phyloP scores from a whole-genome alignment of 2,329 filamentous ascomycete genomes.

The Exophiala lecanii-corni region DNA sequence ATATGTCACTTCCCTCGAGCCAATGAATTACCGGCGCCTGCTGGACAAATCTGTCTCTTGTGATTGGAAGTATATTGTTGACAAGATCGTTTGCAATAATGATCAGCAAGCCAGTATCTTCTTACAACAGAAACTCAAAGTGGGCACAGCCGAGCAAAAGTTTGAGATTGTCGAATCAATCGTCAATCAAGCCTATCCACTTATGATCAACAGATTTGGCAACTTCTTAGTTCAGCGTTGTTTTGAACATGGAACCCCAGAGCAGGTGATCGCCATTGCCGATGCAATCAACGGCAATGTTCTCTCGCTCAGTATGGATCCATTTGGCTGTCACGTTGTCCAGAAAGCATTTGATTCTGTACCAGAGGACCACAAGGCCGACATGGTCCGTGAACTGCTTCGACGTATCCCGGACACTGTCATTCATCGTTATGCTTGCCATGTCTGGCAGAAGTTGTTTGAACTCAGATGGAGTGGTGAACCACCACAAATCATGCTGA shows the following conservation, averaged over 20 bases:
- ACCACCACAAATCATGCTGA: conserved; percentile 96
- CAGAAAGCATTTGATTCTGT: conserved; percentile 99
- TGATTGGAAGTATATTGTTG: conserved; percentile 99
- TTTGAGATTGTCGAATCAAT: conserved; percentile 96
- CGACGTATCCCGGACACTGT: conserved; percentile 95
- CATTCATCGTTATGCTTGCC: conserved; percentile 96
- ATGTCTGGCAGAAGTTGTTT: conserved; percentile 99
- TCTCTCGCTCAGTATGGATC: conserved; percentile 92
- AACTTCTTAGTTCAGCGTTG: conserved; percentile 98
- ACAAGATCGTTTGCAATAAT: conserved; percentile 99
- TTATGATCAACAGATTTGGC: conserved; percentile 98
- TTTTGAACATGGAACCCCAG: conserved; percentile 94
- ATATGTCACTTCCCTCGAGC: conserved; percentile 82
- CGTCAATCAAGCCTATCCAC: conserved; percentile 84
- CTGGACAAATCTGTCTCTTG: conserved; percentile 94
- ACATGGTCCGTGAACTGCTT: conserved; percentile 97
- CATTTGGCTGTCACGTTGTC: conserved; percentile 95
- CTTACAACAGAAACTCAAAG: conserved; percentile 96
- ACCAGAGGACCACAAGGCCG: conserved; percentile 93
- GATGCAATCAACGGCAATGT: conserved; percentile 92
- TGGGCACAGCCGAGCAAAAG: conserved; percentile 90
- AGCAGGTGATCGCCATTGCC: conserved; percentile 92
- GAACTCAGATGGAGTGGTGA: conserved; percentile 93
- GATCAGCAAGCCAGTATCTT: conserved; percentile 99
- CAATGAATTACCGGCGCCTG: conserved; percentile 90